A percentile compares a stretch with the other conserved stretches of the same genome.
These are phyloP conservation scores for Pythium pyrilobum DNA, from an alignment of 352 stramenopile genomes.

Conservation along the genomic window DNA sequence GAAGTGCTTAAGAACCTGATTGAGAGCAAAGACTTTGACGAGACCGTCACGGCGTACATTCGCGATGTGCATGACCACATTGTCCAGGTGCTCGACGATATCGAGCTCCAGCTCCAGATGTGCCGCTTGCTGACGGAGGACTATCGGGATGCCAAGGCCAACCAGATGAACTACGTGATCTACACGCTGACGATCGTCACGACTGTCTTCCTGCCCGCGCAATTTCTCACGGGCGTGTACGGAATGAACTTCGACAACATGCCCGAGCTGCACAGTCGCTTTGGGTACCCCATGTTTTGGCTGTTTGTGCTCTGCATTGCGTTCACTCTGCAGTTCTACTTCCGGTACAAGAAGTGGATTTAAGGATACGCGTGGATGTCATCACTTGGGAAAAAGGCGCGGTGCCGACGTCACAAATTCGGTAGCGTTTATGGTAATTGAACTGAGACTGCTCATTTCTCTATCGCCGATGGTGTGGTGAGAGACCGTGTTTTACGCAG, in stretches of 20 bases:
- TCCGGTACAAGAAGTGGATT: slow-evolving; percentile 83
- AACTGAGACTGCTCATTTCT: no score
- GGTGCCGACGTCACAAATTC: no score
- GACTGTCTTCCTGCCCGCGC: slow-evolving; percentile 81
- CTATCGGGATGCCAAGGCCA: slow-evolving; percentile 76
- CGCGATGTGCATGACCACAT: slow-evolving; percentile 84
- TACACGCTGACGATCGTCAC: slow-evolving; percentile 89
- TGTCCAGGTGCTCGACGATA: slow-evolving; percentile 74
- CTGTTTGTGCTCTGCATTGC: slow-evolving; percentile 64
- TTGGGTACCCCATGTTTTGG: slow-evolving; percentile 84
- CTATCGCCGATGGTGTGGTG: no score
- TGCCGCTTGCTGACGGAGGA: slow-evolving; percentile 73
- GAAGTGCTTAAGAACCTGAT: slow-evolving; percentile 84
- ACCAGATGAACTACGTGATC: slow-evolving; percentile 88
- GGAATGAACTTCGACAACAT: slow-evolving; percentile 91
- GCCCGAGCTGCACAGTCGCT: slow-evolving; percentile 76
- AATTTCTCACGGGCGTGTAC: slow-evolving; percentile 88
- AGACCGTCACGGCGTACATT: slow-evolving; percentile 74
- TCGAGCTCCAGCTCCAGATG: slow-evolving; percentile 79
- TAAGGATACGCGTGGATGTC: slow-evolving; percentile 8
- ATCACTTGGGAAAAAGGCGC: no score
- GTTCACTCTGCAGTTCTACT: slow-evolving; percentile 68
- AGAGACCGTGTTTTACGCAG: no score
- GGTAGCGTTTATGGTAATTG: no score
- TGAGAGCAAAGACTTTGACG: slow-evolving; percentile 77